Evolutionary conservation across 345 rosid genomes (phyloP).

Genomic region (Luvunga scandens): DNA sequence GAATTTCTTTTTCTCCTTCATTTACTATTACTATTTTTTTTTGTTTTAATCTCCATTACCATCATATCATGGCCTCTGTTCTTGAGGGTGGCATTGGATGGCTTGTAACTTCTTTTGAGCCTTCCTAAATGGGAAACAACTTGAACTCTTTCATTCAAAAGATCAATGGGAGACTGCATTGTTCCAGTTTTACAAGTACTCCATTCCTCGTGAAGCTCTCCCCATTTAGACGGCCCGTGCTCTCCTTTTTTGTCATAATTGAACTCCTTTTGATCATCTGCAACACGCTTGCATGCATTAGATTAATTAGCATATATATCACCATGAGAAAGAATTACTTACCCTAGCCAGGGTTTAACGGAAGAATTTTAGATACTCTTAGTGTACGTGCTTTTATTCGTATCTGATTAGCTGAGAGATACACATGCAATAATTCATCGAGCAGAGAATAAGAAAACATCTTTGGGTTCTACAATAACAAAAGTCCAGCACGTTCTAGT

Average conservation of each 20-base stretch:
- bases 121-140: constrained; percentile 46
- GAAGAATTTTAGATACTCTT: not conserved
- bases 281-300: not conserved
- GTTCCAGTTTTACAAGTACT: constrained; percentile 52
- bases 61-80: constrained; percentile 89
- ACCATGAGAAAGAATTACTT: not conserved
- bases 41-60: constrained; percentile 31
- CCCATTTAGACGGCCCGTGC: constrained; percentile 71
- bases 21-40: too few species aligned
- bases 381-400: too few species aligned
- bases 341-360: not conserved
- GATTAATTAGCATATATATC: not conserved
- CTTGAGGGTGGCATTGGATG: constrained; percentile 52
- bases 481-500: not conserved
- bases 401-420: not conserved
- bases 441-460: too few species aligned
- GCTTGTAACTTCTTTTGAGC: constrained; percentile 49
- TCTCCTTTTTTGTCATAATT: constrained; percentile 31
- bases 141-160: constrained; percentile 49
- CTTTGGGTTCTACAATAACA: not conserved
- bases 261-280: constrained; percentile 75
- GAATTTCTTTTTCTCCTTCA: not conserved
- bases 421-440: too few species aligned
- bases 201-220: constrained; percentile 64
- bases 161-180: constrained; percentile 87